phyloP scores from a whole-genome alignment of 1,284 basidiomycete species.

The Trametes hirsuta region DNA sequence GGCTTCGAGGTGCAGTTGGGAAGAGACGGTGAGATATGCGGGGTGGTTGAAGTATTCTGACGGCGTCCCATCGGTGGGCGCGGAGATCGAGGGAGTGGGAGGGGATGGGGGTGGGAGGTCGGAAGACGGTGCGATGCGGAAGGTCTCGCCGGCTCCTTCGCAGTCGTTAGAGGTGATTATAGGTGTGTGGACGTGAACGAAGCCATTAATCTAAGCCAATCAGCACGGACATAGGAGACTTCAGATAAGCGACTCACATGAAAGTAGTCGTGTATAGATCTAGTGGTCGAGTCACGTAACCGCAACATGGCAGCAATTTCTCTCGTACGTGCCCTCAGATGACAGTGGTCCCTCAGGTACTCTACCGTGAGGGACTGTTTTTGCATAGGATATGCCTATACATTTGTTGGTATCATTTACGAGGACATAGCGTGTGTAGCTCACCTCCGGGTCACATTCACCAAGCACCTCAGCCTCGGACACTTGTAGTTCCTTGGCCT shows the following conservation, averaged over 20 bases:
- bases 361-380: constrained; percentile 78
- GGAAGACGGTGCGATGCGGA: constrained; percentile 58
- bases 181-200: constrained; percentile 83
- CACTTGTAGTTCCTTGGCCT: constrained; percentile 78
- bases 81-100: constrained; percentile 23
- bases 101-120: constrained; percentile 22
- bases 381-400: constrained; percentile 83
- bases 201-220: constrained; percentile 64
- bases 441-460: constrained; percentile 73
- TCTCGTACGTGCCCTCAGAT: constrained; percentile 81
- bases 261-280: constrained; percentile 65
- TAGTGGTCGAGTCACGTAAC: constrained; percentile 62
- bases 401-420: background rate
- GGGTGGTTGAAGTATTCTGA: constrained; percentile 72
- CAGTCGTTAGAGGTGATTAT: constrained; percentile 92
- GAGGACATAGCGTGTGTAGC: constrained; percentile 24
- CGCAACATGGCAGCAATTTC: constrained; percentile 75
- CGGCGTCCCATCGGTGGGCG: constrained; percentile 18
- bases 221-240: constrained; percentile 1
- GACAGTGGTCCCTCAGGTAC: constrained; percentile 81
- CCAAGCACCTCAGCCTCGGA: constrained; percentile 70
- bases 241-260: constrained; percentile 50
- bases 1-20: constrained; percentile 95
- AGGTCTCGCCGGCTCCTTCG: constrained; percentile 97
- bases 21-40: constrained; percentile 92